Percentiles rank a stretch among this genome's conserved stretches.
Evolutionary conservation across 2,329 filamentous ascomycete genomes (phyloP).

Genomic region (Lachnum nothofagi): DNA sequence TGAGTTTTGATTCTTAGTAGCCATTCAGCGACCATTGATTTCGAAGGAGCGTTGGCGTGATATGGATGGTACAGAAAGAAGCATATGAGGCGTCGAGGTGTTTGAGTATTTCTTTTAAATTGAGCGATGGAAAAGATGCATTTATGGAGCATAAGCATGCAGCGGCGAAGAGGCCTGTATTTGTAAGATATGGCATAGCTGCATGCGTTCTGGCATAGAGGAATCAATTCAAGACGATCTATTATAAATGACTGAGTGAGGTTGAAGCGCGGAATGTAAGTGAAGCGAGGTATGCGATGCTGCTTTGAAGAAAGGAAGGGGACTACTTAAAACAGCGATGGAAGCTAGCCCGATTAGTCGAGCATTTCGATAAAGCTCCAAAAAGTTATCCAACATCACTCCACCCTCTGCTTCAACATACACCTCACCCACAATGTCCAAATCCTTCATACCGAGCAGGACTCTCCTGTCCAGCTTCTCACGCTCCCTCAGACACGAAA

Average conservation of each 20-base stretch:
- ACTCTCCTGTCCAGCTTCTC: background rate
- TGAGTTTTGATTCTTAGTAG: background rate
- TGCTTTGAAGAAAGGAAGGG: background rate
- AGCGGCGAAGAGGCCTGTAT: constrained; percentile 2
- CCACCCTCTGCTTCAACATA: background rate
- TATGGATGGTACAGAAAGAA: constrained; percentile 1
- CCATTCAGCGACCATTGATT: background rate
- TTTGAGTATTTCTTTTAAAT: constrained; percentile 11
- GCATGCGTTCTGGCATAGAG: constrained; percentile 8
- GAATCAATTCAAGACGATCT: constrained; percentile 3
- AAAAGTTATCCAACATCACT: background rate
- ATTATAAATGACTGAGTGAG: background rate
- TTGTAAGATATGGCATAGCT: constrained; percentile 14
- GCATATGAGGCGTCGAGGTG: constrained; percentile 13
- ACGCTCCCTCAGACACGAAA: background rate
- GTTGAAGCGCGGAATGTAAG: constrained; percentile 13
- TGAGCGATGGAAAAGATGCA: constrained; percentile 7
- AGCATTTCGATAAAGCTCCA: background rate
- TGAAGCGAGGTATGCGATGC: constrained; percentile 6
- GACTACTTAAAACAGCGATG: background rate
- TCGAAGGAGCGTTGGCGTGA: background rate
- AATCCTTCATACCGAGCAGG: background rate
- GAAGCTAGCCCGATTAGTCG: background rate
- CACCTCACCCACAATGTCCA: background rate
- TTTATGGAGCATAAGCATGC: constrained; percentile 8